phyloP scores from a whole-genome alignment of 1,139 yeast genomes.

The Zygotorulaspora mrakii region DNA sequence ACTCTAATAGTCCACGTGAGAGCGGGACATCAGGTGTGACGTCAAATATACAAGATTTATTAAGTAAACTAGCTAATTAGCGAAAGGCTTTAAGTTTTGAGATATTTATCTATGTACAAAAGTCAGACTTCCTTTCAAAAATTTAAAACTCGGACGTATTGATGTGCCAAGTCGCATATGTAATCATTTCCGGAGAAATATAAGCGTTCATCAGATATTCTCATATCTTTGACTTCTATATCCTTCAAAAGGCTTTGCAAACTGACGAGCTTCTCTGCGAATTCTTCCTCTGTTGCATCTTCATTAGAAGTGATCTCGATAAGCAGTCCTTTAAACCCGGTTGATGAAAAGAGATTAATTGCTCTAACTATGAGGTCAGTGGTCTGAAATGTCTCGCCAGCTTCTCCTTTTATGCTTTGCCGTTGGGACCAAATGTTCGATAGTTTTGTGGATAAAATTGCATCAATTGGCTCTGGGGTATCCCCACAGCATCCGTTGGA shows the following conservation, averaged over 20 bases:
- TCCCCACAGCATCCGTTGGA: conserved; percentile 28
- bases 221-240: conserved; percentile 24
- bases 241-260: conserved; percentile 20
- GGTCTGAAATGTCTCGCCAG: conserved; percentile 32
- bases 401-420: conserved; percentile 35
- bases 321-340: conserved; percentile 36
- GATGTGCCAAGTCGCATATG: conserved; percentile 30
- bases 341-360: conserved; percentile 33
- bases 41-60: conserved; percentile 35
- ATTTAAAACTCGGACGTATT: conserved; percentile 32
- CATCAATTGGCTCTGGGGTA: conserved; percentile 29
- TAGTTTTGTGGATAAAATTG: conserved; percentile 26
- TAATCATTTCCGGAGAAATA: conserved; percentile 14
- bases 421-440: conserved; percentile 35
- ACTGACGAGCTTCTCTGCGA: conserved; percentile 16
- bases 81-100: neutral
- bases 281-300: conserved; percentile 16
- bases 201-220: conserved; percentile 21
- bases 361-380: conserved; percentile 26
- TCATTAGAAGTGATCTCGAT: conserved; percentile 26
- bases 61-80: conserved; percentile 35
- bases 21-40: conserved; percentile 25
- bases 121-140: conserved; percentile 10
- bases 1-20: conserved; percentile 3
- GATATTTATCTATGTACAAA: conserved; percentile 1